Base-by-base conservation (phyloP, 73 alveolate genomes). In the Tetrahymena borealis region DNA sequence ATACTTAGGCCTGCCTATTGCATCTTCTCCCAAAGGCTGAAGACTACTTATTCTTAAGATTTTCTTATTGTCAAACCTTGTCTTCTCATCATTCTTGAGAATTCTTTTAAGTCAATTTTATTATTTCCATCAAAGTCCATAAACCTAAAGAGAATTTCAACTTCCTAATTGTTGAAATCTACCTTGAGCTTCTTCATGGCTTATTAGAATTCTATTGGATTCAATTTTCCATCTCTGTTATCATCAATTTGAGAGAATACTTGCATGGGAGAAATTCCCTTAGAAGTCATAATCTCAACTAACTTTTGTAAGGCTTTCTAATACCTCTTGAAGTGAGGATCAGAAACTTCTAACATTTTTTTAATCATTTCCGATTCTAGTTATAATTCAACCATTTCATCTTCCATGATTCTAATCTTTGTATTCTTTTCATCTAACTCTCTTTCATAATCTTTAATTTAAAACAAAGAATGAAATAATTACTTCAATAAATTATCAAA, bases 71-170 rank as follows among this genome's bases (percentile, higher is more conserved):
- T 79, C 8, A 93, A 32, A 28, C 95, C 95, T 85, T 91, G 43
- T 93, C 95, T 93, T n/a, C 91, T 93, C 33, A 93, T 36, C 33
- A 36, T 93, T 85, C 95, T 39, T 24, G 91, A 39, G 31, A 93
- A 93, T 33, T 93, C 95, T 33, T 78, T 35, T 79, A 79, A 93
- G 37, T 93, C 95, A 32, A 93, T 93, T 85, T 93, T 79, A 9
- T 92, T 92, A 35, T 91, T 85, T 15, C 95, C 95, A 85, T 93
- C 95, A 20, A 93, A 90, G 78, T 93, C 95, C 78, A 93, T 92
- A 85, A 93, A 93, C 95, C 90, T 93, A 20, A 39, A 93, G 28
- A 93, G 91, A 79, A 93, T 42, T 39, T 93, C 95, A 90, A 93
- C 79, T 9, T 93, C 95, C 15, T 93, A 91, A 32, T 39, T 18